Base-by-base conservation (phyloP, 2,329 filamentous ascomycete genomes). In the Colletotrichum acutatum region DNA sequence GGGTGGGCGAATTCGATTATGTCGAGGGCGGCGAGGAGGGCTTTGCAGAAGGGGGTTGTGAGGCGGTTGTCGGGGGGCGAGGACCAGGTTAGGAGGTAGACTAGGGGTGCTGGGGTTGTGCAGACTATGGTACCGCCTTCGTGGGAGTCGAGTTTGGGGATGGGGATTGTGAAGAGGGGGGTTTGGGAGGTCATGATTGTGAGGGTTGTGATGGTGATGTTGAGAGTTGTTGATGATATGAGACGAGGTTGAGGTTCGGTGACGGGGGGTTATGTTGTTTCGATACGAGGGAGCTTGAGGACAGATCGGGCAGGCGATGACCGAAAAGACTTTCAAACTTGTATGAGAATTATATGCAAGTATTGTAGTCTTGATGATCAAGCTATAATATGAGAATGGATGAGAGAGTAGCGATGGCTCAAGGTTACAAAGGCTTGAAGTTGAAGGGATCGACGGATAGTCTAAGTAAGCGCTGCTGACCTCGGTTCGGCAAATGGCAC, bases 21-120 rank as follows among this genome's bases (percentile, higher is more conserved):
- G 83, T 97, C 93, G 74, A 97, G 90, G 4, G 93, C 92, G 12
- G 91, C 84, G 37, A 94, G 84, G 49, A 96, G 82, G 14, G 93
- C 87, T 71, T 88, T 84, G 83, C 92, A 92, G 78, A 95, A 93
- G 52, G 87, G 83, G 1, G 91, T 90, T 1, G 91, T 92, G 58
- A 96, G 87, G 49, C 94, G 90, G 83, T 96, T 97, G 83, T 97
- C 94, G 1, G 91, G 90, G 1, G 92, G 90, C 11, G 91, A 92
- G 69, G 84, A 85, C 81, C 94, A 93, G 30, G 92, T 93, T 34
- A 96, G 86, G 28, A 96, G 86, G 82, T 97, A 97, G 79, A 94
- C 87, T 52, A 83, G 80, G 4, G 88, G 85, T 16, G 85, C 81
- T 1, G 92, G 91, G 66, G 88, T 84, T 12, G 91, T 92, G 85